Conservation (phyloP, 257 asterid species). For the Cynanchum wilfordii region DNA sequence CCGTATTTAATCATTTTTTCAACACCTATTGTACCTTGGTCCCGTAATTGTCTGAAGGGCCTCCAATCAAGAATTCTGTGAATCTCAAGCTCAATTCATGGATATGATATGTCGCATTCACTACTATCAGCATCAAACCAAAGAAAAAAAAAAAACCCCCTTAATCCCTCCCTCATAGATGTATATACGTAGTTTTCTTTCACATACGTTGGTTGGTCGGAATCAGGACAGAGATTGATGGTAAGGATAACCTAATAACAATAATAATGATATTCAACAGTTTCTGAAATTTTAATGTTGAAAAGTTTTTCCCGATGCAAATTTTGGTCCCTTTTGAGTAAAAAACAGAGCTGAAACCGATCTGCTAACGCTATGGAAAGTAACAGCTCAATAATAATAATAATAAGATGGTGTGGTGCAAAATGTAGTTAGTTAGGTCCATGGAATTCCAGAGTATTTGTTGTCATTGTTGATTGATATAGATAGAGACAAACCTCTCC, state of each 20-base stretch:
- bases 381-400: not conserved
- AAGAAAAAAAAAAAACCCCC: no score
- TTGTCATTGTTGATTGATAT: not conserved
- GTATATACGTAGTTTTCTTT: not conserved
- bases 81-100: constrained; percentile 18
- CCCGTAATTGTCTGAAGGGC: constrained; percentile 14
- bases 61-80: constrained; percentile 8
- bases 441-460: not conserved
- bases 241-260: not conserved
- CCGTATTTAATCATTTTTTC: not conserved
- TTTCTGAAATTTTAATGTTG: not conserved
- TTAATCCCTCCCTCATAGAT: not conserved
- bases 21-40: constrained; percentile 2
- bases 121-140: constrained; percentile 2
- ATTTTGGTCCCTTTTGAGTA: not conserved
- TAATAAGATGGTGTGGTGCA: not conserved
- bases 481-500: not conserved
- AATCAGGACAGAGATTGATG: constrained; percentile 11
- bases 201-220: not conserved
- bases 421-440: not conserved
- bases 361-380: not conserved
- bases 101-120: constrained; percentile 18
- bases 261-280: not conserved
- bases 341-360: not conserved
- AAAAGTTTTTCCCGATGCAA: not conserved